Conservation (phyloP, 257 asterid species). For the Solanum dulcamara region DNA sequence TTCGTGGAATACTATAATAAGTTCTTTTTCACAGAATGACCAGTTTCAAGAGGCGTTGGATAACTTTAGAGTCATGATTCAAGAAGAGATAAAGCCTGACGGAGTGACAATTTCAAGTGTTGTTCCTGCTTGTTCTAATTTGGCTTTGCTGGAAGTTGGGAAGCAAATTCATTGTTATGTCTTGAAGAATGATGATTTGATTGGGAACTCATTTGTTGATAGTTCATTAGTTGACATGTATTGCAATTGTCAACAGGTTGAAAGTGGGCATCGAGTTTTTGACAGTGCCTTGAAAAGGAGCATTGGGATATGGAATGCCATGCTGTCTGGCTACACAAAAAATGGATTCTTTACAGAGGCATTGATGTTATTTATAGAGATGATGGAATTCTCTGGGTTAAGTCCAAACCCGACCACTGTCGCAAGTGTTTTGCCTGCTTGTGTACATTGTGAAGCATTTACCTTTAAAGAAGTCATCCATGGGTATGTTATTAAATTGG, state of each 20-base stretch:
- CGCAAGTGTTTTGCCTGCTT: conserved; percentile 86
- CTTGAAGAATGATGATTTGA: conserved; percentile 44
- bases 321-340: conserved; percentile 81
- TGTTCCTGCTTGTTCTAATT: conserved; percentile 79
- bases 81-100: conserved; percentile 57
- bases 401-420: conserved; percentile 63
- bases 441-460: conserved; percentile 63
- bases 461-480: conserved; percentile 58
- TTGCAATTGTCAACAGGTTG: conserved; percentile 69
- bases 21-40: conserved; percentile 36
- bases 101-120: conserved; percentile 72
- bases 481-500: conserved; percentile 67
- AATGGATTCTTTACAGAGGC: conserved; percentile 56
- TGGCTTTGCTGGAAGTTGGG: conserved; percentile 61
- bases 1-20: conserved; percentile 79
- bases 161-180: conserved; percentile 65
- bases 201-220: conserved; percentile 54
- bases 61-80: conserved; percentile 39
- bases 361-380: conserved; percentile 41
- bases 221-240: conserved; percentile 90
- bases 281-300: conserved; percentile 33
- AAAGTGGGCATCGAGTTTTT: conserved; percentile 47
- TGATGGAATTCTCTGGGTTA: conserved; percentile 30
- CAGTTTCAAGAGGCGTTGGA: conserved; percentile 56
- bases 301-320: conserved; percentile 76